Evolutionary conservation across 345 rosid species (phyloP).

Genomic region (Balakata baccata): DNA sequence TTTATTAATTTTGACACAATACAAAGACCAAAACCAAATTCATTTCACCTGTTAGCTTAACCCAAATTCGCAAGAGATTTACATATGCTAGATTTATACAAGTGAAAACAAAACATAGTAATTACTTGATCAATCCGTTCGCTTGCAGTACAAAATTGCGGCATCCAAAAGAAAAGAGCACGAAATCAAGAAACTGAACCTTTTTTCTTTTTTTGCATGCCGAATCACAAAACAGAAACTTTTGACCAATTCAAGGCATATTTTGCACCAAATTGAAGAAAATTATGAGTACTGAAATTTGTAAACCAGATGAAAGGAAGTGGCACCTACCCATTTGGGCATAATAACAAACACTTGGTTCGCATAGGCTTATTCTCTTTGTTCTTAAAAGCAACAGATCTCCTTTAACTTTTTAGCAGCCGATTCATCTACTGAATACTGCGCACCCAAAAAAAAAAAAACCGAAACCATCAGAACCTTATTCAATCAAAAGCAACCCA

Average conservation of each 20-base stretch:
- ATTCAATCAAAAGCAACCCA: not conserved
- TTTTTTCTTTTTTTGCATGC: too few relatives aligned
- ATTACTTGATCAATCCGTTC: too few relatives aligned
- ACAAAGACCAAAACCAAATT: too few relatives aligned
- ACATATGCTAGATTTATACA: too few relatives aligned
- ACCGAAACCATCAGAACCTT: constrained; percentile 3
- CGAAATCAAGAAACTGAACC: too few relatives aligned
- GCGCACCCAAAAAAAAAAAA: constrained; percentile 14
- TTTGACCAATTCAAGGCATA: not conserved
- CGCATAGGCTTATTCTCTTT: constrained; percentile 1
- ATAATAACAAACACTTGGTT: constrained; percentile 50
- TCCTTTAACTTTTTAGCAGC: constrained; percentile 56
- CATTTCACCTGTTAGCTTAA: too few relatives aligned
- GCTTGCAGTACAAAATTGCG: too few relatives aligned
- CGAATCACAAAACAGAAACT: too few relatives aligned
- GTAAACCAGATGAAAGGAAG: not conserved
- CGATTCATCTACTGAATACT: constrained; percentile 83
- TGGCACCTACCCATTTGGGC: constrained; percentile 2
- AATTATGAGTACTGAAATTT: not conserved
- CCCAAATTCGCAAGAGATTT: too few relatives aligned
- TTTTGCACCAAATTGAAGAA: not conserved
- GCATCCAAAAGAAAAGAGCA: too few relatives aligned
- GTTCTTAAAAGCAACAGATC: constrained; percentile 34
- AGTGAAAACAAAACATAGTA: too few relatives aligned
- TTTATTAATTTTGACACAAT: too few relatives aligned